Conservation (phyloP, 345 rosid species). For the Syzygium jambos region DNA sequence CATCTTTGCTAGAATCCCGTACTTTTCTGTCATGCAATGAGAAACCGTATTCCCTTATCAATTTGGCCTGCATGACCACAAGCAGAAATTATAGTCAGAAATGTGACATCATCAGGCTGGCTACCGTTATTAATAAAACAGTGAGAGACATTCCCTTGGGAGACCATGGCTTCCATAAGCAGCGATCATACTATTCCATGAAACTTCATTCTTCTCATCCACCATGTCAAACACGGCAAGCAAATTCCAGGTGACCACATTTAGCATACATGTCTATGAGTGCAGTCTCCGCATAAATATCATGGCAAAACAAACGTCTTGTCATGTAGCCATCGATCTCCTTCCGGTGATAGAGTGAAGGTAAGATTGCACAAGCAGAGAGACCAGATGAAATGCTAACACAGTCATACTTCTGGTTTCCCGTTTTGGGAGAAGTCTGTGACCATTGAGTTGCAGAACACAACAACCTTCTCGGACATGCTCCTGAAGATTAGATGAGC, state of each 20-base stretch:
- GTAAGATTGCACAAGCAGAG: conserved; percentile 70
- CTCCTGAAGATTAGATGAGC: conserved; percentile 38
- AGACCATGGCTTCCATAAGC: conserved; percentile 66
- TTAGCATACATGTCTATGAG: conserved; percentile 74
- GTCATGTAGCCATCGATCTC: conserved; percentile 68
- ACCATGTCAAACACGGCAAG: conserved; percentile 36
- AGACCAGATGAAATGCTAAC: conserved; percentile 70
- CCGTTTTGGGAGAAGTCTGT: conserved; percentile 60
- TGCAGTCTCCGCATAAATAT: conserved; percentile 48
- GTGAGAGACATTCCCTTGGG: conserved; percentile 20
- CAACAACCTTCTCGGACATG: conserved; percentile 43
- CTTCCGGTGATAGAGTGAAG: conserved; percentile 64
- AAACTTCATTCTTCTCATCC: conserved; percentile 49
- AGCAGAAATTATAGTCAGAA: conserved; percentile 53
- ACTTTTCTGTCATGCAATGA: conserved; percentile 46
- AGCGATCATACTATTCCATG: conserved; percentile 77
- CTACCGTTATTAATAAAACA: conserved; percentile 25
- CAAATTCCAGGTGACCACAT: conserved; percentile 55
- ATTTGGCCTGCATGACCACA: conserved; percentile 64
- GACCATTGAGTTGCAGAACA: conserved; percentile 74
- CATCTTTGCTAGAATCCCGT: conserved; percentile 50
- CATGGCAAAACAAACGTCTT: conserved; percentile 32
- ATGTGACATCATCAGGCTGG: conserved; percentile 59
- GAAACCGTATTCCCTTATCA: conserved; percentile 44
- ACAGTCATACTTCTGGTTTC: conserved; percentile 44